These are phyloP conservation scores for Kluyveromyces marxianus DNA, from an alignment of 1,139 yeast genomes.

Conservation along the genomic window DNA sequence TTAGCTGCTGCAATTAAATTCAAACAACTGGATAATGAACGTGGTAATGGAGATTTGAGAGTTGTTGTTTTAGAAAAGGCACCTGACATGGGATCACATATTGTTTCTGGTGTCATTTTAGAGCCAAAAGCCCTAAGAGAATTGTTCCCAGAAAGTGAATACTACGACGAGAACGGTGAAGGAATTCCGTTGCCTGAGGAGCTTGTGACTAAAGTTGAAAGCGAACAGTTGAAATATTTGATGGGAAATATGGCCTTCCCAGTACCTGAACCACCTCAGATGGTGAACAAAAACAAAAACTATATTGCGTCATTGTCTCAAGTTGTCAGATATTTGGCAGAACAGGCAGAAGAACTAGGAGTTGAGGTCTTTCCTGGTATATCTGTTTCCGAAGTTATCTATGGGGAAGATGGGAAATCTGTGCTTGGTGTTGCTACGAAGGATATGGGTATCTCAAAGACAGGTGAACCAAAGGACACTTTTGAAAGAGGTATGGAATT, in stretches of 20 bases:
- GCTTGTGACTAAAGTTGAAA: constrained; percentile 62
- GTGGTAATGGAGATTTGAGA: constrained; percentile 58
- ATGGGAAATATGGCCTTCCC: constrained; percentile 52
- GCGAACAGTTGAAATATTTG: constrained; percentile 62
- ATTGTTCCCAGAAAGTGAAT: constrained; percentile 69
- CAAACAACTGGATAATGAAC: constrained; percentile 72
- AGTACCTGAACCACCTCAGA: constrained; percentile 89
- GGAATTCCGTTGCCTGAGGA: constrained; percentile 74
- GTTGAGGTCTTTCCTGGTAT: constrained; percentile 92
- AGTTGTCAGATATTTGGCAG: constrained; percentile 76
- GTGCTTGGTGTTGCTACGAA: constrained; percentile 89
- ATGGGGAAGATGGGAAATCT: constrained; percentile 44
- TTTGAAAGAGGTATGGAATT: constrained; percentile 97
- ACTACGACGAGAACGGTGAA: constrained; percentile 41
- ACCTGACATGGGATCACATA: constrained; percentile 86
- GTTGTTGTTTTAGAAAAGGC: constrained; percentile 90
- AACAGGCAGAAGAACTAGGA: constrained; percentile 86
- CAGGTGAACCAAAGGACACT: constrained; percentile 66
- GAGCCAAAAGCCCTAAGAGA: constrained; percentile 86
- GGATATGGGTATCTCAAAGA: constrained; percentile 75
- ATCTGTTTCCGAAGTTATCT: constrained; percentile 76
- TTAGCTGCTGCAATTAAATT: constrained; percentile 84
- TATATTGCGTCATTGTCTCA: constrained; percentile 78
- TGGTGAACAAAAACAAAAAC: constrained; percentile 73
- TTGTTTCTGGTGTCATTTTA: constrained; percentile 85